These are phyloP conservation scores for Trichoderma asperellum DNA, from an alignment of 2,329 filamentous ascomycete species.

Conservation along the genomic window DNA sequence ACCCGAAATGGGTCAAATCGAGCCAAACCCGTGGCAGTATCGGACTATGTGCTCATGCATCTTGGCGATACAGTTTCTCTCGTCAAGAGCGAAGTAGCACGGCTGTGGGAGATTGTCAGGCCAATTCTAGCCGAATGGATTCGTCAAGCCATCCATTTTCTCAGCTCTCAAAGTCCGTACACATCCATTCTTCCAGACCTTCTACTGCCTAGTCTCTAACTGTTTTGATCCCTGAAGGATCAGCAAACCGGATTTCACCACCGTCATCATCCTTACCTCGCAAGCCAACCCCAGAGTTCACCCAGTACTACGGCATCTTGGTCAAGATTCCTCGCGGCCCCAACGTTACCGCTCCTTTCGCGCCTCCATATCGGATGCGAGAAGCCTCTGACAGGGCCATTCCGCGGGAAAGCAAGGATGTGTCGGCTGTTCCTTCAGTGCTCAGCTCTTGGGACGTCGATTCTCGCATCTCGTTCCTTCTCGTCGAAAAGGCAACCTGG, in stretches of 20 bases:
- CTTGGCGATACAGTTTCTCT: background rate
- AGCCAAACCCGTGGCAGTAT: background rate
- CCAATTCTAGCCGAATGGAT: constrained; percentile 1
- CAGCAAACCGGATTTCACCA: background rate
- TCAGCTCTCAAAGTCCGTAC: constrained; percentile 6
- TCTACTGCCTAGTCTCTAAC: background rate
- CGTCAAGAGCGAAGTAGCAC: background rate
- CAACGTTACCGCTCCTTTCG: background rate
- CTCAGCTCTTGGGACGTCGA: background rate
- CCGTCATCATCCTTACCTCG: background rate
- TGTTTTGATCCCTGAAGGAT: background rate
- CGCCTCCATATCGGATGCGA: background rate
- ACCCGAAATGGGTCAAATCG: background rate
- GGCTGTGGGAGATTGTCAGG: background rate
- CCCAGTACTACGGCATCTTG: constrained; percentile 22
- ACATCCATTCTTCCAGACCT: background rate
- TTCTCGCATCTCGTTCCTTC: constrained; percentile 4
- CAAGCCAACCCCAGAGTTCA: constrained; percentile 6
- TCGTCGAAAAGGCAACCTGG: constrained; percentile 12
- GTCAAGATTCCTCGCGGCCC: background rate
- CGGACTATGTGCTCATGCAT: background rate
- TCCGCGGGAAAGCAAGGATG: background rate
- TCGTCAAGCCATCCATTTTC: background rate
- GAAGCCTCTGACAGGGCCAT: background rate
- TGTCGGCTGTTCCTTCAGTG: background rate